A percentile compares a stretch with the other conserved stretches of the same genome.
Conservation (phyloP, 192 early-diverging fungal genomes). For the Chytriomyces hyalinus region DNA sequence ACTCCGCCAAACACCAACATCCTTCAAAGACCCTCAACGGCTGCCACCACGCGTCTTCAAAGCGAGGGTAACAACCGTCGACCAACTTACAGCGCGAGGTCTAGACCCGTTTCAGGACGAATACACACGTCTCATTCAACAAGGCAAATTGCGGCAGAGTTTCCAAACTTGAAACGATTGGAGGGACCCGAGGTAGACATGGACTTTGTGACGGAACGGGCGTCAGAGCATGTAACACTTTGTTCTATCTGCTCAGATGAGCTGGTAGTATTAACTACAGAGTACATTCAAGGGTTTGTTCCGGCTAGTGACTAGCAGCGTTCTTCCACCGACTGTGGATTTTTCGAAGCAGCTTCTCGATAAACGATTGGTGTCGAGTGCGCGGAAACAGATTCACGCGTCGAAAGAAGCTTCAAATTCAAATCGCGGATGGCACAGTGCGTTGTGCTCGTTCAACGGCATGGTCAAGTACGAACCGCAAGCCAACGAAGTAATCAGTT, state of each 20-base stretch:
- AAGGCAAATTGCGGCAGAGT: constrained; percentile 1
- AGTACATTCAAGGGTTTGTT: not conserved
- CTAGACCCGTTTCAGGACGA: not conserved
- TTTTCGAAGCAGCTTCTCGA: constrained; percentile 1
- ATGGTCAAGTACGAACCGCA: not conserved
- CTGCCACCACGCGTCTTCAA: too few relatives aligned
- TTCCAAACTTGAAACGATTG: not conserved
- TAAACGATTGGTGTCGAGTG: not conserved
- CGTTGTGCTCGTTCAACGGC: not conserved
- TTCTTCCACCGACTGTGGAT: constrained; percentile 1
- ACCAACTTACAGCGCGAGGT: too few relatives aligned
- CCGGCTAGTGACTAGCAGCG: not conserved
- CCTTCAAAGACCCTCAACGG: too few relatives aligned
- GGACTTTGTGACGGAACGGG: not conserved
- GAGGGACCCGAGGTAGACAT: constrained; percentile 8
- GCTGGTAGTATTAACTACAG: not conserved
- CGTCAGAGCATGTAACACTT: not conserved
- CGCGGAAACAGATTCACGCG: not conserved
- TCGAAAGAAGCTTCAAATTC: not conserved
- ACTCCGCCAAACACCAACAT: too few relatives aligned
- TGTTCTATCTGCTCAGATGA: not conserved
- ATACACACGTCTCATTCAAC: constrained; percentile 8
- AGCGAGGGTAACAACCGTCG: too few relatives aligned
- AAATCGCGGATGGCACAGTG: not conserved
- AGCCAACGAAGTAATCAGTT: not conserved